phyloP scores from a whole-genome alignment of 179 eudicot species.

The Beta macrorhiza region DNA sequence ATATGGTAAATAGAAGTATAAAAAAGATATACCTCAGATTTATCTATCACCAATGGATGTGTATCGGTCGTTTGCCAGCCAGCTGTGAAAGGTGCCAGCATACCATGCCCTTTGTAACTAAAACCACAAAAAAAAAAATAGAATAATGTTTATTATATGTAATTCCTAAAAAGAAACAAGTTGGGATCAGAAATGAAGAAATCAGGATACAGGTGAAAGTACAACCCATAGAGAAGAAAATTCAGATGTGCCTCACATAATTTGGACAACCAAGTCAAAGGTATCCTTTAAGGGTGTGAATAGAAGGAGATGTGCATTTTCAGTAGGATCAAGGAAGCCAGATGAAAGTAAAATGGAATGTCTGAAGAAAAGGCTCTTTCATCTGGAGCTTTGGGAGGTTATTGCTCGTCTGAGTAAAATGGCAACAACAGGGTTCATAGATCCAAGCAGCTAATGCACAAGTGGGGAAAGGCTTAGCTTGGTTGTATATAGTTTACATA shows the following conservation, averaged over 20 bases:
- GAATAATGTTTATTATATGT: neutral
- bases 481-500: neutral
- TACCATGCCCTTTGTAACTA: conserved; percentile 82
- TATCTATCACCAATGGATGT: conserved; percentile 74
- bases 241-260: neutral
- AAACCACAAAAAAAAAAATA: conserved; percentile 1
- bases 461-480: neutral
- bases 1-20: neutral
- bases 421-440: neutral
- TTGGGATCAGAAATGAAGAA: neutral
- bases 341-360: neutral
- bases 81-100: conserved; percentile 97
- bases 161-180: neutral
- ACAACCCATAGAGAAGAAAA: neutral
- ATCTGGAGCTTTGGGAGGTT: neutral
- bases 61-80: conserved; percentile 82
- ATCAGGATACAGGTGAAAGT: conserved; percentile 6
- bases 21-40: conserved; percentile 64
- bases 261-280: neutral
- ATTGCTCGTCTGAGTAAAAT: neutral
- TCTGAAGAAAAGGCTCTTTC: neutral
- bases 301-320: neutral
- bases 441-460: neutral
- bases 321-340: neutral
- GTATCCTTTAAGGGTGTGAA: neutral